Evolutionary conservation across 805 yeast species (phyloP), one percentile per base, ranked within the genome.

Genomic region (Lachancea lanzarotensis): DNA sequence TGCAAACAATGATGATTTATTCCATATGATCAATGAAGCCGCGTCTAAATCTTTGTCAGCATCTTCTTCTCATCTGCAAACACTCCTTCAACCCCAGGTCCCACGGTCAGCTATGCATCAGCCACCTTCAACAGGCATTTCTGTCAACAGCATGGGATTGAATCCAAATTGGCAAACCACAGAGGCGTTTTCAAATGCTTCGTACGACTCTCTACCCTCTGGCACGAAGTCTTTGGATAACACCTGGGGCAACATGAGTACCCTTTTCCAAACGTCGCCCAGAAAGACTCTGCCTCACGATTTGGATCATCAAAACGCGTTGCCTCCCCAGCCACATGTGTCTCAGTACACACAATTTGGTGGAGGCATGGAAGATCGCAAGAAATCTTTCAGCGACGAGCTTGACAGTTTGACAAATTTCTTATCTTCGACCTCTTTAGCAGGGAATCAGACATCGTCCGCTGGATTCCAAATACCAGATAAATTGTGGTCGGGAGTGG

Each of bases 11-110:
- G 57, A 59, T 32, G 64, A 60, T 25, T 52, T 60, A 13, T 48
- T 56, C 30, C 52, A 51, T 22, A 54, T 62, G 52, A 53, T 60
- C 2, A 60, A 54, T 43, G 52, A 62, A 13, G 66, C 55, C 0
- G 52, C 56, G n/a, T 54, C 60, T 11, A 50, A 54, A 36, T 47
- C 62, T 5, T 35, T 45, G 2, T 45, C 57, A 2, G 18, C 50
- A 2, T 53, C 61, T 6, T 52, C 60, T 2, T 50, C 61, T 0
- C 50, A 50, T 30, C 22, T 57, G 29, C 54, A 55, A 15, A 48
- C 45, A 18, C 40, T 54, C 32, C 42, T 55, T 35, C 52, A 33
- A 12, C 38, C 37, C 3, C 46, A 38, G 31, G 22, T 26, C 13
- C 13, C 38, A 2, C 38, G 19, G 10, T 3, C 46, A 19, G 20